phyloP scores from a whole-genome alignment of 208 protist species.

The Angomonas desouzai region DNA sequence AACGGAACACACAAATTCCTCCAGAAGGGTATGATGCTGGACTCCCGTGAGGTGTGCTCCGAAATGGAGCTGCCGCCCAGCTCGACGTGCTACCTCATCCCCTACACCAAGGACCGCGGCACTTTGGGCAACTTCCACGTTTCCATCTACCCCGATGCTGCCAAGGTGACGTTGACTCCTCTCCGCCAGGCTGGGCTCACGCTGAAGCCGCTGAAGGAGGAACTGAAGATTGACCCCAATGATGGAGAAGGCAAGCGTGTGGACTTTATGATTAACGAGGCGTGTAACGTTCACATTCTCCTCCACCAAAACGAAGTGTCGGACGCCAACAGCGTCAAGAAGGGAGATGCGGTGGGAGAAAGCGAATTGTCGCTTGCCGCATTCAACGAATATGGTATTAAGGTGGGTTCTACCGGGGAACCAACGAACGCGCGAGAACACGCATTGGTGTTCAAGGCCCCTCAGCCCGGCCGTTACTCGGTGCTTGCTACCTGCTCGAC shows the following conservation, averaged over 20 bases:
- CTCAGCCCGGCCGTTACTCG: conserved; percentile 47
- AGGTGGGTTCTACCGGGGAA: conserved; percentile 47
- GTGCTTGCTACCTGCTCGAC: conserved; percentile 49
- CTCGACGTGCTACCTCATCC: conserved; percentile 68
- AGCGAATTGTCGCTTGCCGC: conserved; percentile 51
- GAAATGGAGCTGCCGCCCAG: conserved; percentile 72
- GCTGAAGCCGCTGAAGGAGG: conserved; percentile 32
- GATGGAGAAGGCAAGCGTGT: conserved; percentile 37
- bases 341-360: conserved; percentile 61
- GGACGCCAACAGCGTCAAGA: conserved; percentile 17
- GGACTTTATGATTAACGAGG: conserved; percentile 57
- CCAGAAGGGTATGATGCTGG: conserved; percentile 86
- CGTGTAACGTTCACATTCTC: conserved; percentile 73
- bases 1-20: conserved; percentile 76
- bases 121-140: conserved; percentile 58
- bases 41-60: conserved; percentile 79
- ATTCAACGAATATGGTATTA: conserved; percentile 60
- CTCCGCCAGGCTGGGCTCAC: conserved; percentile 64
- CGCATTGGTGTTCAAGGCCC: conserved; percentile 55
- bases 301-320: conserved; percentile 66
- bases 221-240: conserved; percentile 41
- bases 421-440: conserved; percentile 79
- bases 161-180: conserved; percentile 66
- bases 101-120: conserved; percentile 66
- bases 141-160: conserved; percentile 75